Percentiles rank a stretch among this genome's conserved stretches.
Conservation (phyloP, 345 rosid genomes). For the Eutrema heterophyllum region DNA sequence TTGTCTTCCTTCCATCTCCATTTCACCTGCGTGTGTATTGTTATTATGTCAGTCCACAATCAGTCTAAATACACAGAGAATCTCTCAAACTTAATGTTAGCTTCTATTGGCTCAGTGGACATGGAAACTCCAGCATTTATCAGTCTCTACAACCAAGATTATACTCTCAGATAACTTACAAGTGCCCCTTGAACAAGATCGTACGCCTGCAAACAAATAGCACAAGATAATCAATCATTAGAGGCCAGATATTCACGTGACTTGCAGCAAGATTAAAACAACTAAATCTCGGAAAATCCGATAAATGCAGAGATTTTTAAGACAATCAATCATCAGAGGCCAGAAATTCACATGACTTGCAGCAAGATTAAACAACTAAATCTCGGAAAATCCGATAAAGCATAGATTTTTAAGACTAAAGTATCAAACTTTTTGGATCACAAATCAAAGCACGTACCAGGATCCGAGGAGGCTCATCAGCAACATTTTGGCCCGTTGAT, state of each 20-base stretch:
- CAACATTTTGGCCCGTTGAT: slow-evolving; percentile 35
- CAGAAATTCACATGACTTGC: neutral
- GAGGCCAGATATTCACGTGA: no score
- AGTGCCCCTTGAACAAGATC: slow-evolving; percentile 88
- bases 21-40: slow-evolving; percentile 47
- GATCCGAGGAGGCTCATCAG: slow-evolving; percentile 41
- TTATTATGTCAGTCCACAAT: neutral
- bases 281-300: no score
- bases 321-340: neutral
- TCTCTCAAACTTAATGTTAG: neutral
- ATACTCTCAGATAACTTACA: slow-evolving; percentile 42
- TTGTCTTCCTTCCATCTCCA: slow-evolving; percentile 68
- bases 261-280: no score
- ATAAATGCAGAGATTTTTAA: no score
- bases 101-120: neutral
- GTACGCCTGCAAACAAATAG: slow-evolving; percentile 56
- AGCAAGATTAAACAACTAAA: neutral
- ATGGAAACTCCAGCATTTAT: neutral
- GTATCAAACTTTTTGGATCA: neutral
- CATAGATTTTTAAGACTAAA: no score
- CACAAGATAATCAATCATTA: neutral
- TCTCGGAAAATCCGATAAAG: no score
- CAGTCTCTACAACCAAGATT: neutral
- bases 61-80: neutral
- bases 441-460: slow-evolving; percentile 39